Evolutionary conservation across 148 eudicot genomes (phyloP).

Genomic region (Rhododendron mucronatum): DNA sequence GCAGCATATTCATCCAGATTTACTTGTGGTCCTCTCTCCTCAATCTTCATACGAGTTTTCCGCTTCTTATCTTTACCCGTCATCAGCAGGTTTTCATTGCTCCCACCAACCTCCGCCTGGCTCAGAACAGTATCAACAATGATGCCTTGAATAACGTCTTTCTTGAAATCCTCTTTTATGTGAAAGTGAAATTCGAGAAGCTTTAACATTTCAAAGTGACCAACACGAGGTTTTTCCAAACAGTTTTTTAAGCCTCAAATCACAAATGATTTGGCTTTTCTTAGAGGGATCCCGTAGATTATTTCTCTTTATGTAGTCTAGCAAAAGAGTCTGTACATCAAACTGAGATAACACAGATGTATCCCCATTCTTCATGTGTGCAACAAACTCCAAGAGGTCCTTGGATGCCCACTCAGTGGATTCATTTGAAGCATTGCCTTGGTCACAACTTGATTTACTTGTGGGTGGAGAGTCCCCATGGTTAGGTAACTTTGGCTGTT

Average conservation of each 20-base stretch:
- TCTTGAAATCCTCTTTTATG: slow-evolving; percentile 55
- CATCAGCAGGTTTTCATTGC: slow-evolving; percentile 28
- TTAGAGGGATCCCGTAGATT: slow-evolving; percentile 81
- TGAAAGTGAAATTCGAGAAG: slow-evolving; percentile 66
- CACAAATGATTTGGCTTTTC: slow-evolving; percentile 85
- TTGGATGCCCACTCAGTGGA: slow-evolving; percentile 72
- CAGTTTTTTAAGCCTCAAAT: slow-evolving; percentile 60
- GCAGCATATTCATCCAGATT: slow-evolving; percentile 86
- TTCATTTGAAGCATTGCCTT: slow-evolving; percentile 10
- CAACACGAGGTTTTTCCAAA: slow-evolving; percentile 77
- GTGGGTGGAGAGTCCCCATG: slow-evolving; percentile 19
- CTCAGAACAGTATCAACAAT: slow-evolving; percentile 33
- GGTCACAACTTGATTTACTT: slow-evolving; percentile 25
- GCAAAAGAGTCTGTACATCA: slow-evolving; percentile 78
- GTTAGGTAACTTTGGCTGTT: slow-evolving; percentile 25
- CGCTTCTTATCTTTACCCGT: slow-evolving; percentile 48
- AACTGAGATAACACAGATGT: slow-evolving; percentile 61
- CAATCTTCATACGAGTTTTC: slow-evolving; percentile 49
- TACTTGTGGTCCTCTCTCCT: slow-evolving; percentile 39
- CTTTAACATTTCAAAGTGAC: slow-evolving; percentile 90
- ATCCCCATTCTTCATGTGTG: slow-evolving; percentile 83
- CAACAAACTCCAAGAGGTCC: slow-evolving; percentile 83
- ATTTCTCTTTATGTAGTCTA: slow-evolving; percentile 76
- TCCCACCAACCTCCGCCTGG: slow-evolving; percentile 38
- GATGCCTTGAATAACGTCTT: slow-evolving; percentile 46